Evolutionary conservation across 495 filamentous ascomycete species (phyloP), one percentile per base, ranked within the genome.

Genomic region (Opeltia flavorubescens): DNA sequence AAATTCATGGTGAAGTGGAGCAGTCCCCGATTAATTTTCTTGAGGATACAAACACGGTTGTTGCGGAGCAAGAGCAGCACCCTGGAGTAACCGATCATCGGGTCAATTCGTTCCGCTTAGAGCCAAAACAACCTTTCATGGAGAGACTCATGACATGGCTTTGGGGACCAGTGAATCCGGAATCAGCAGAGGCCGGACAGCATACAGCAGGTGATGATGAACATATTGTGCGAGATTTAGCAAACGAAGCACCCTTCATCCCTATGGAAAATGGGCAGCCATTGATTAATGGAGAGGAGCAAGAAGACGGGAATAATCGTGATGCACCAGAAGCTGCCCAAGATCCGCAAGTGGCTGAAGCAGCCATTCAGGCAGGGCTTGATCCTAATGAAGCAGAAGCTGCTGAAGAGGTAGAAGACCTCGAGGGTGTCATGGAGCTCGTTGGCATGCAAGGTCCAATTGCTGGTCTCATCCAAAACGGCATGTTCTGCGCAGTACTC

Each of bases 351-450:
- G 61, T 62, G 4, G 54, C 58, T 9, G 67, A 60, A 25, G 67
- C 61, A 5, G 65, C 66, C 24, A 65, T 62, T 24, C 65, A 69
- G 46, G 70, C 66, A 21, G 76, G 66, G 8, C 36, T 74, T 26
- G 77, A 83, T 55, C 59, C 68, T 4, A 80, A 83, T 43, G 73
- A 77, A 44, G 55, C 64, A 38, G 76, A 78, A 51, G 74, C 65
- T 28, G 63, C 76, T 28, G 91, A 96, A 44, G 88, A 94, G 52
- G 86, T 81, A 8, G 91, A 99, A 62, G 91, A 99, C 55, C 77
- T 99, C n/a, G 91, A 99, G 60, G 91, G 91, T 5, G 85, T 99
- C 41, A 74, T 96, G 69, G 91, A 99, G 58, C 74, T 99, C 9
- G 80, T 99, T 28, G 91, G 91, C 41, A 91, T 99, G 83, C 84